These are phyloP conservation scores for Podaxis mareebaensis DNA, from an alignment of 768 basidiomycete genomes.

Conservation along the genomic window DNA sequence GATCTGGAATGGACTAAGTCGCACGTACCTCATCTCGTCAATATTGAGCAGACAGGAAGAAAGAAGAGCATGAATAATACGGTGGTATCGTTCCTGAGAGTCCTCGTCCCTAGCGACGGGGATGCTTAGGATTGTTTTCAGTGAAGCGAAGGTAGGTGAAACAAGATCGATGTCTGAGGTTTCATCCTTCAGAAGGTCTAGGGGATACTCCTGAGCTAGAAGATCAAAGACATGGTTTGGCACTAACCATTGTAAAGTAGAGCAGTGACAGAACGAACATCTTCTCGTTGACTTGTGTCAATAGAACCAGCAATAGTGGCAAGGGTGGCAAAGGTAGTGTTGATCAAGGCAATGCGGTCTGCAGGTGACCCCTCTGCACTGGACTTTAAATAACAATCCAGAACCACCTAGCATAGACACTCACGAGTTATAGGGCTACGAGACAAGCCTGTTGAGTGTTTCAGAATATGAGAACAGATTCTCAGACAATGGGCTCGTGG, in stretches of 20 bases:
- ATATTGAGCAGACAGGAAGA: constrained; percentile 84
- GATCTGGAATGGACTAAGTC: constrained; percentile 5
- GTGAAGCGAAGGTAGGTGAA: constrained; percentile 74
- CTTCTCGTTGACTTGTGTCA: constrained; percentile 59
- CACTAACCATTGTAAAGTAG: constrained; percentile 74
- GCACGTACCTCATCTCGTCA: constrained; percentile 84
- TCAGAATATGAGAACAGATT: constrained; percentile 80
- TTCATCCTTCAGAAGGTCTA: constrained; percentile 87
- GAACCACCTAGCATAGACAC: constrained; percentile 10
- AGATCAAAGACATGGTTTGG: not conserved
- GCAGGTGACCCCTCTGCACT: constrained; percentile 48
- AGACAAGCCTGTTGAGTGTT: constrained; percentile 63
- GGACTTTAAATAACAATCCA: constrained; percentile 12
- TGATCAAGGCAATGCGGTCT: constrained; percentile 67
- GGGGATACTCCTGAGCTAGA: not conserved
- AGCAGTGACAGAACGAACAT: constrained; percentile 76
- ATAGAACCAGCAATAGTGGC: constrained; percentile 58
- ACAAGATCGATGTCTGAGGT: constrained; percentile 75
- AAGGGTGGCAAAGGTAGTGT: constrained; percentile 62
- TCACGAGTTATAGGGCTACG: constrained; percentile 55
- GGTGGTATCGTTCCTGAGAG: constrained; percentile 53
- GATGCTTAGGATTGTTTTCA: constrained; percentile 73
- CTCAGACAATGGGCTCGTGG: constrained; percentile 71
- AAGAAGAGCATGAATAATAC: constrained; percentile 76
- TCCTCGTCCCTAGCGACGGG: constrained; percentile 40